Conservation (phyloP, 2,329 filamentous ascomycete genomes). For the Ophiostoma angusticollis region DNA sequence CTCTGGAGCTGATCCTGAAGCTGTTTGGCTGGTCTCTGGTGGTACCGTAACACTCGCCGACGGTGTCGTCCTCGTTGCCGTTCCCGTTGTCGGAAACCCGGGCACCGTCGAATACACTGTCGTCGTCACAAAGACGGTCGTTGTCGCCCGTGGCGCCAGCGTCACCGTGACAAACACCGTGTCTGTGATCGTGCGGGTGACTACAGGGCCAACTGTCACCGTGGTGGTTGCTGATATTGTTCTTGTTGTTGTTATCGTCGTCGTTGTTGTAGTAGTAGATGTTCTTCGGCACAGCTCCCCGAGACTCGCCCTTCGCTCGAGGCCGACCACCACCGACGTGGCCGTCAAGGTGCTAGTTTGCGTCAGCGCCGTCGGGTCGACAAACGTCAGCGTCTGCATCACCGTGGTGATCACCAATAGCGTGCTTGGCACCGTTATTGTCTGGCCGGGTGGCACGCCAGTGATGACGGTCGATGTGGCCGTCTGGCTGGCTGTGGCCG, state of each 20-base stretch:
- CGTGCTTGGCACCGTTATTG: constrained; percentile 9
- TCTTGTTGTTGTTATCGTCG: background rate
- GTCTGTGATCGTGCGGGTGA: constrained; percentile 12
- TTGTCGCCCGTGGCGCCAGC: constrained; percentile 14
- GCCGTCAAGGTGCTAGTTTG: constrained; percentile 15
- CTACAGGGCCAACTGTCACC: constrained; percentile 5
- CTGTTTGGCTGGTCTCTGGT: too few species aligned
- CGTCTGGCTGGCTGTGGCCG: constrained; percentile 14
- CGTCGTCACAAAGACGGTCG: constrained; percentile 15
- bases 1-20: too few species aligned
- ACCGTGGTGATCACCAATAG: constrained; percentile 13
- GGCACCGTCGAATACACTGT: constrained; percentile 10
- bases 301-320: too few species aligned
- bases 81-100: too few species aligned
- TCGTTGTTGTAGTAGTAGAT: too few species aligned
- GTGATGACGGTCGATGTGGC: constrained; percentile 9
- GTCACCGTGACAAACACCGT: constrained; percentile 14
- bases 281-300: too few species aligned
- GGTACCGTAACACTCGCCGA: too few species aligned
- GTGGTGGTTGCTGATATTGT: constrained; percentile 12
- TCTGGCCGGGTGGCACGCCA: constrained; percentile 14
- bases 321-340: constrained; percentile 9
- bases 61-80: background rate
- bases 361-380: constrained; percentile 16
- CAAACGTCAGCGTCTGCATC: constrained; percentile 16